A percentile compares a stretch with the other conserved stretches of the same genome.
phyloP scores from a whole-genome alignment of 1,284 basidiomycete genomes.

The Tranzscheliella williamsii region DNA sequence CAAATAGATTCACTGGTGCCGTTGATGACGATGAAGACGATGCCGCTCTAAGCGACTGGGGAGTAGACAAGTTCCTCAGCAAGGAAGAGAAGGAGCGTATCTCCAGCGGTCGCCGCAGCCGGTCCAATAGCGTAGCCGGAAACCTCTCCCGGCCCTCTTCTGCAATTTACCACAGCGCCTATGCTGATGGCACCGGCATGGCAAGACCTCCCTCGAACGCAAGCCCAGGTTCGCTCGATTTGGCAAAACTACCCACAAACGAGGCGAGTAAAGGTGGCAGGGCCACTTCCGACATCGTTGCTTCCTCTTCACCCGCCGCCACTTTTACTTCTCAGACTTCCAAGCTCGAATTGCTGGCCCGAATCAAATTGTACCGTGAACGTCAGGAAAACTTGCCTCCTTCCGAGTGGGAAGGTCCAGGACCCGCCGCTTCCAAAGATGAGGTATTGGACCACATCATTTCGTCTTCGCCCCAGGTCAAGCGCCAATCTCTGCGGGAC shows the following conservation, averaged over 20 bases:
- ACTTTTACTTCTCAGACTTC: conserved; percentile 1
- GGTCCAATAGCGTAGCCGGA: conserved; percentile 32
- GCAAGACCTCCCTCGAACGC: conserved; percentile 1
- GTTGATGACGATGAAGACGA: conserved; percentile 10
- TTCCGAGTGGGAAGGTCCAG: conserved; percentile 38
- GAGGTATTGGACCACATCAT: conserved; percentile 40
- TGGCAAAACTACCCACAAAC: neutral
- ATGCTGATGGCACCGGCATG: conserved; percentile 3
- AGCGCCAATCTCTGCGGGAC: conserved; percentile 13
- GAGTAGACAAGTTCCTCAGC: conserved; percentile 52
- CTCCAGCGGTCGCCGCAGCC: conserved; percentile 20
- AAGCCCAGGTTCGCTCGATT: conserved; percentile 10
- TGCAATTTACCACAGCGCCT: conserved; percentile 2
- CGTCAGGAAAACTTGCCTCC: conserved; percentile 50
- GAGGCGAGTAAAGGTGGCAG: neutral
- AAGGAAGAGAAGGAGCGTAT: conserved; percentile 38
- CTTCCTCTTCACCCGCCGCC: neutral
- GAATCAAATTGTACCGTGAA: conserved; percentile 53
- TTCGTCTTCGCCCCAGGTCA: conserved; percentile 10
- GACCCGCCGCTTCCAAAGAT: conserved; percentile 34
- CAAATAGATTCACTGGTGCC: neutral
- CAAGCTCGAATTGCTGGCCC: conserved; percentile 40
- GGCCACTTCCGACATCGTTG: conserved; percentile 25
- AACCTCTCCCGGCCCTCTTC: conserved; percentile 1
- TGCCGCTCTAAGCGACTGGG: conserved; percentile 44